Evolutionary conservation across 352 stramenopile species (phyloP).

Genomic region (Phytophthora constricta): DNA sequence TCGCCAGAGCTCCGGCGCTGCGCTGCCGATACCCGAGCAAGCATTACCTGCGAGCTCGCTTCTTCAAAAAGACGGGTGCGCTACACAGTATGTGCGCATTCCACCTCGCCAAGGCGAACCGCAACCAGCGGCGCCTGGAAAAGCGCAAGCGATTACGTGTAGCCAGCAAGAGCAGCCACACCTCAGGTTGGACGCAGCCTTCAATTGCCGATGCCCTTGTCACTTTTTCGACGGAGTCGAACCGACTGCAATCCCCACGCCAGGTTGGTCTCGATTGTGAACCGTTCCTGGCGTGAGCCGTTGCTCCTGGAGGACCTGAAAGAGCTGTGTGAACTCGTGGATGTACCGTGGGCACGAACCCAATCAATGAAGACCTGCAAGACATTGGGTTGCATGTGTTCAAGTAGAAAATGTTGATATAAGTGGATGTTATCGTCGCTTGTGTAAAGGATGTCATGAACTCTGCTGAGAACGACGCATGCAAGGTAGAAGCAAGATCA

Average conservation of each 20-base stretch:
- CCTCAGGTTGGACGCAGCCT: constrained; percentile 10
- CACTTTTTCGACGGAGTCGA: background rate
- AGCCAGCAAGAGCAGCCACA: constrained; percentile 14
- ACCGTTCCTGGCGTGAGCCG: constrained; percentile 40
- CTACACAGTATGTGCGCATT: constrained; percentile 68
- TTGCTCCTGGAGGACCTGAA: constrained; percentile 49
- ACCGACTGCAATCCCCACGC: constrained; percentile 23
- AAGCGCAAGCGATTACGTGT: constrained; percentile 41
- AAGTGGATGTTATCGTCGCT: too few species aligned
- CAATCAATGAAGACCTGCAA: too few species aligned
- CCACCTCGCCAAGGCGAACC: constrained; percentile 64
- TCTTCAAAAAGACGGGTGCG: constrained; percentile 64
- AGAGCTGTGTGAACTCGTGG: constrained; percentile 46
- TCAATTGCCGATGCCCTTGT: constrained; percentile 5
- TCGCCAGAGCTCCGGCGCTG: constrained; percentile 40
- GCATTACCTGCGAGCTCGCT: constrained; percentile 55
- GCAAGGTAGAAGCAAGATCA: too few species aligned
- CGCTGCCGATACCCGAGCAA: constrained; percentile 63
- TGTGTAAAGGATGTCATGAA: too few species aligned
- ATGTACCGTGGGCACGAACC: too few species aligned
- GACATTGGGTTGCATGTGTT: too few species aligned
- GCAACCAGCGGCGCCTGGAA: constrained; percentile 59
- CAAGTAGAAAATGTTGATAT: too few species aligned
- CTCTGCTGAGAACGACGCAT: too few species aligned
- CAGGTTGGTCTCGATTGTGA: constrained; percentile 36